phyloP scores from a whole-genome alignment of 163 green algal species.

The Scenedesmus sp. region DNA sequence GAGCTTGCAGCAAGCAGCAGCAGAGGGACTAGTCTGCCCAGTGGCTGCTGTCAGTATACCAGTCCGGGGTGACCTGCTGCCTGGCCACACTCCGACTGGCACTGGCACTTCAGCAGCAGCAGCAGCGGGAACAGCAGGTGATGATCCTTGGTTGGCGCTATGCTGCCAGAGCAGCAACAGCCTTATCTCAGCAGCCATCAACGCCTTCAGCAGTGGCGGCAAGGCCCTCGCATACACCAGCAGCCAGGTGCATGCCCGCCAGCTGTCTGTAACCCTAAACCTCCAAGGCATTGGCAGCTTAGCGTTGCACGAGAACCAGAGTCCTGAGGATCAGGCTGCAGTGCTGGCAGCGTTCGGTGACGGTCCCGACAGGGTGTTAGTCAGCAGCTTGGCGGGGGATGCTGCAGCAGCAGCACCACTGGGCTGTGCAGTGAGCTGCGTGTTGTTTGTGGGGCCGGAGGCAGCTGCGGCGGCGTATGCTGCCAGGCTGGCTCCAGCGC shows the following conservation, averaged over 20 bases:
- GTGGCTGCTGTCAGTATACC: background rate
- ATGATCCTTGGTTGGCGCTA: background rate
- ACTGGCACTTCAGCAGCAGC: background rate
- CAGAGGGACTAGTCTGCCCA: background rate
- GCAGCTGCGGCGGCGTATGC: background rate
- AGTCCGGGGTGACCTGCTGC: background rate
- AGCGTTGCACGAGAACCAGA: conserved; percentile 20
- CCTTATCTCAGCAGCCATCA: background rate
- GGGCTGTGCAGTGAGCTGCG: background rate
- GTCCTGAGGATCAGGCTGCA: background rate
- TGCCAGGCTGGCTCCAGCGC: conserved; percentile 13
- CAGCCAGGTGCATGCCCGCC: background rate
- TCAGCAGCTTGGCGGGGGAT: background rate
- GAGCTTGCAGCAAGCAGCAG: background rate
- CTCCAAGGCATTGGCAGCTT: conserved; percentile 36
- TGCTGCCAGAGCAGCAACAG: background rate
- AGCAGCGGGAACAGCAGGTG: background rate
- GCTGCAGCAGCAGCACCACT: background rate
- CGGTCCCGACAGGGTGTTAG: background rate
- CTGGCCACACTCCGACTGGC: background rate
- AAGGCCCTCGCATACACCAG: conserved; percentile 18
- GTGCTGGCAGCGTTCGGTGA: conserved; percentile 24
- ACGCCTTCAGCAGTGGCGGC: background rate
- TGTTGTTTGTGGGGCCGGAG: conserved; percentile 19
- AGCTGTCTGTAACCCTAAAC: conserved; percentile 32